These are phyloP conservation scores for Fusarium lyarnte DNA, from an alignment of 2,329 filamentous ascomycete genomes.

Conservation along the genomic window DNA sequence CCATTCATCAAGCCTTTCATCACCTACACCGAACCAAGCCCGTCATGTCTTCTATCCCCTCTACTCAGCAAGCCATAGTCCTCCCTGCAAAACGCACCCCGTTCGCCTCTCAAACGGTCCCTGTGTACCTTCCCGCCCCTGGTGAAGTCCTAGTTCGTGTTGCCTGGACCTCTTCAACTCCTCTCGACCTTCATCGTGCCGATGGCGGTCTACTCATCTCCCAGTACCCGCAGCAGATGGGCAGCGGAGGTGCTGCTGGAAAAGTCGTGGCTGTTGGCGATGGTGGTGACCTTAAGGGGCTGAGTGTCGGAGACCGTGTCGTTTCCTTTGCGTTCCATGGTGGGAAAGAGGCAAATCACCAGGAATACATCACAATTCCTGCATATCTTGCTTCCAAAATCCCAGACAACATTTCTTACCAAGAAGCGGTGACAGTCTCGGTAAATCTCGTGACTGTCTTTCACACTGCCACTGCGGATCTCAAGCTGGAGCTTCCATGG, in stretches of 20 bases:
- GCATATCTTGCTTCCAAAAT: conserved; percentile 60
- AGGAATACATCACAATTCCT: conserved; percentile 63
- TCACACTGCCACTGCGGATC: conserved; percentile 60
- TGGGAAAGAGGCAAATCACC: conserved; percentile 60
- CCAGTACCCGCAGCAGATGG: conserved; percentile 59
- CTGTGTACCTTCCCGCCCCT: conserved; percentile 45
- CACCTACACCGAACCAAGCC: neutral
- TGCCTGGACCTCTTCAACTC: conserved; percentile 68
- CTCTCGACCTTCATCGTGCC: conserved; percentile 69
- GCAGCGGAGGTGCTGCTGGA: conserved; percentile 62
- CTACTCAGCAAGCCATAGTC: conserved; percentile 71
- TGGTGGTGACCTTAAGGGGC: conserved; percentile 48
- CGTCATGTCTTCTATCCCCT: conserved; percentile 56
- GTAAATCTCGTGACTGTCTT: conserved; percentile 69
- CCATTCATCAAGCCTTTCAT: neutral
- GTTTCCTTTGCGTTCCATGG: conserved; percentile 63
- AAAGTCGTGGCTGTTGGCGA: conserved; percentile 62
- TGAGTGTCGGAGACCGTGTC: conserved; percentile 65
- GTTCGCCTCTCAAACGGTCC: conserved; percentile 64
- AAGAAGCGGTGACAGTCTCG: conserved; percentile 62
- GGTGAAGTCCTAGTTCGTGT: conserved; percentile 64
- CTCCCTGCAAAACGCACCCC: conserved; percentile 63
- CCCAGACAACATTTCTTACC: conserved; percentile 52
- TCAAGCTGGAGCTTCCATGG: conserved; percentile 66
- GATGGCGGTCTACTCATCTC: conserved; percentile 66